Evolutionary conservation across 2,329 filamentous ascomycete species (phyloP), one percentile per base, ranked within the genome.

Genomic region (Plenodomus tracheiphilus): DNA sequence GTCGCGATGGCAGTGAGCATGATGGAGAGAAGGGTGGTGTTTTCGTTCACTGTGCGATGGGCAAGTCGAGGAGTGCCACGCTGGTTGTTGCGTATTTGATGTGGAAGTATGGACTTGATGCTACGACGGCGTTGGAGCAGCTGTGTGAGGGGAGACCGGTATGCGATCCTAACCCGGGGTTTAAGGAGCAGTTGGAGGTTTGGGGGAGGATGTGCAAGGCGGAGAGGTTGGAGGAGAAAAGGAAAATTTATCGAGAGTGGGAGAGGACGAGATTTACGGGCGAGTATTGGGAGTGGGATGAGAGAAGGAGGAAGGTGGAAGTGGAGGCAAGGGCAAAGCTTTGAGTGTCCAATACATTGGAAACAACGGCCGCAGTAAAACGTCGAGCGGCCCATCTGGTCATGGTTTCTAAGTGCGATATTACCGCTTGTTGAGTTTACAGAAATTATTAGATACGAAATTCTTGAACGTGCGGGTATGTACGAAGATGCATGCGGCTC

Each of bases 271-370:
- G 69, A 4, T 73, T 72, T 42, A 65, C 35, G 2, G 71, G 71
- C 0, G 64, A 67, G n/a, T 63, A 53, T 15, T 72, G 70, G 69
- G 69, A 71, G 35, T 74, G 72, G 72, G 71, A 72, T 32, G 17
- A 16, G n/a, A 20, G 25, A 18, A 22, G 11, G 16, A 7, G 28
- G 28, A 32, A 15, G 13, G 15, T 11, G 28, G 28, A 8, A 4
- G 11, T 32, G 28, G 28, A 32, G 28, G 28, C 4, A 4, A 37
- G 15, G 18, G 35, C 35, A 9, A 37, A 37, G 35, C 35, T 37
- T 7, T 37, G 11, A 37, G 15, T 15, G 28, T 11, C 13, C 4
- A 15, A 11, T 32, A 32, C n/a, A n/a, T n/a, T n/a, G n/a, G n/a
- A n/a, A n/a, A n/a, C n/a, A n/a, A n/a, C n/a, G n/a, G n/a, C n/a